phyloP scores from a whole-genome alignment of 2,329 filamentous ascomycete genomes.

The Sporothrix brunneoviolacea region DNA sequence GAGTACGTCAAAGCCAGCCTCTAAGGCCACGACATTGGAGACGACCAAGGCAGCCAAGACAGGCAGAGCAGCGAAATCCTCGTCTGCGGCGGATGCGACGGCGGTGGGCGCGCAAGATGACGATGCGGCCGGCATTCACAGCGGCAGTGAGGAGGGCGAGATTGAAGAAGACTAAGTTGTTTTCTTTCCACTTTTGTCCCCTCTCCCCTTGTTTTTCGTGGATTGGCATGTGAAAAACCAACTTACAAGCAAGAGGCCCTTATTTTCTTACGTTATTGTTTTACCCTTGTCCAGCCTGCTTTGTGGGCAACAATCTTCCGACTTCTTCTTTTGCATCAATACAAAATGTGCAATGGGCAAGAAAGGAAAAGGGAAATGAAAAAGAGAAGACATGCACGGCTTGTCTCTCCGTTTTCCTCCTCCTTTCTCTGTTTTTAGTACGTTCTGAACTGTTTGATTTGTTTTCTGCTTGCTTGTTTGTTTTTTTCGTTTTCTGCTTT shows the following conservation, averaged over 20 bases:
- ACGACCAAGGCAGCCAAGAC: background rate
- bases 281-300: background rate
- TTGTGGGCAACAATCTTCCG: no score
- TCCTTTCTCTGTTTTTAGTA: constrained; percentile 22
- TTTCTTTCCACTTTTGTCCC: background rate
- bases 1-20: constrained; percentile 45
- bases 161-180: constrained; percentile 69
- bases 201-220: background rate
- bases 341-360: no score
- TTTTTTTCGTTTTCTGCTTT: background rate
- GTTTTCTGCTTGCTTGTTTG: background rate
- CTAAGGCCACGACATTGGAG: no score
- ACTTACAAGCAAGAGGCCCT: background rate
- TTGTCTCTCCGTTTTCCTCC: background rate
- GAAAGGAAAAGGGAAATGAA: no score
- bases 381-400: no score
- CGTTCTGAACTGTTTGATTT: constrained; percentile 23
- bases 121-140: constrained; percentile 60
- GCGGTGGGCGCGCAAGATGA: constrained; percentile 45
- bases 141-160: constrained; percentile 94
- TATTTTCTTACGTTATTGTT: no score
- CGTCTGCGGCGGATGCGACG: no score
- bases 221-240: no score
- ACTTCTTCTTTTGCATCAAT: no score
- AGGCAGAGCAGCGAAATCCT: background rate